Percentiles rank a stretch among this genome's conserved stretches.
These are phyloP conservation scores for Ceratocystis colombiana DNA, from an alignment of 2,329 filamentous ascomycete species.

Conservation along the genomic window DNA sequence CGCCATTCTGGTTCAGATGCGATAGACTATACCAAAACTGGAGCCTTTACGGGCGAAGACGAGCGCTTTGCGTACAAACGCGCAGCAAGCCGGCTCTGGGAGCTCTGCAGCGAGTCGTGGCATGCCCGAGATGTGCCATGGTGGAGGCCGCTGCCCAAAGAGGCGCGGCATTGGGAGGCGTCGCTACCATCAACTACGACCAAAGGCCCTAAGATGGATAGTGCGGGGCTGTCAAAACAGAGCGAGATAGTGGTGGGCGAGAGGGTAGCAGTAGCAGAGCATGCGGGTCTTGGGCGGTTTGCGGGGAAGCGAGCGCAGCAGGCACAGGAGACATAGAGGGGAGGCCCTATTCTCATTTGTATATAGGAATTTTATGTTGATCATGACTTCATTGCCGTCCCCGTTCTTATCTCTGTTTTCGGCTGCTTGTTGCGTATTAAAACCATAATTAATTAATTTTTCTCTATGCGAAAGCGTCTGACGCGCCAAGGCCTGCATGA, in stretches of 20 bases:
- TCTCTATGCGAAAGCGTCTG: background rate
- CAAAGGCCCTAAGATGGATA: constrained; percentile 14
- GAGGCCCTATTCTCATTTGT: too few relatives aligned
- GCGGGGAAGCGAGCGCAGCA: constrained; percentile 16
- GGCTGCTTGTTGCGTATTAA: background rate
- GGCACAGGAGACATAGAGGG: background rate
- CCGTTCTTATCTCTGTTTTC: too few relatives aligned
- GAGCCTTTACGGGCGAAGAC: constrained; percentile 67
- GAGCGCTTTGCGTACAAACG: constrained; percentile 73
- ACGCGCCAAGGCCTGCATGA: background rate
- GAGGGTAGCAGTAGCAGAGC: constrained; percentile 17
- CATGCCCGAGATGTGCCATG: constrained; percentile 50
- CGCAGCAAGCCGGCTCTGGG: constrained; percentile 68
- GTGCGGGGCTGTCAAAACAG: constrained; percentile 18
- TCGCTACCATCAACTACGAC: constrained; percentile 17
- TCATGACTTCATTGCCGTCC: too few relatives aligned
- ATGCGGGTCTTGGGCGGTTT: constrained; percentile 23
- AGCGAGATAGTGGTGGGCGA: constrained; percentile 21
- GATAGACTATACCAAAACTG: constrained; percentile 57
- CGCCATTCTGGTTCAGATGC: constrained; percentile 38
- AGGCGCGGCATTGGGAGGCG: constrained; percentile 58
- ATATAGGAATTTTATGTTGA: too few relatives aligned
- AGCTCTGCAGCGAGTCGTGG: constrained; percentile 66
- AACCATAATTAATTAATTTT: background rate
- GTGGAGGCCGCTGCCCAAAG: constrained; percentile 59